phyloP scores from a whole-genome alignment of 2,329 filamentous ascomycete genomes.

The Fusarium citri region DNA sequence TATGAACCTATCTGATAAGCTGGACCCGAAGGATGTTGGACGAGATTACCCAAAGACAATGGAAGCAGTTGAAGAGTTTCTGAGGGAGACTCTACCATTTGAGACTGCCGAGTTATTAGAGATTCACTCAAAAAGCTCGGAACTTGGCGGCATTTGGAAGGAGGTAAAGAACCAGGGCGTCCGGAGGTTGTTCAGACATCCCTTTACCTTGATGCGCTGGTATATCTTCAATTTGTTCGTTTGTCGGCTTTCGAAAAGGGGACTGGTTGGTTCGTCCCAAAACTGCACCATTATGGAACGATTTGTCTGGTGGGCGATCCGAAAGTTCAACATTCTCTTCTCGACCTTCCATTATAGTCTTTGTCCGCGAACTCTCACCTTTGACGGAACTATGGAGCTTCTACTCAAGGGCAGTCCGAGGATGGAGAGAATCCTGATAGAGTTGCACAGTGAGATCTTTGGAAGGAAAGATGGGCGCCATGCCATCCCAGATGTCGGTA shows the following conservation, averaged over 20 bases:
- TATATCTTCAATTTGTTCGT: not conserved
- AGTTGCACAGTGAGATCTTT: not conserved
- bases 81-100: not conserved
- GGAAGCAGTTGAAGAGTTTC: not conserved
- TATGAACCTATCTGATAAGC: not conserved
- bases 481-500: too few species aligned
- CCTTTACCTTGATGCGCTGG: not conserved
- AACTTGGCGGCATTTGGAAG: not conserved
- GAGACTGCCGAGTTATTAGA: not conserved
- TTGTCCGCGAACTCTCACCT: not conserved
- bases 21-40: not conserved
- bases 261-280: rapidly evolving
- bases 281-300: not conserved
- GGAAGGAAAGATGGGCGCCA: not conserved
- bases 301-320: not conserved
- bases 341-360: not conserved
- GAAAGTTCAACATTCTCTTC: not conserved
- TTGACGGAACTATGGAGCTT: not conserved
- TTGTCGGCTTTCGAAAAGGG: not conserved
- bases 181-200: not conserved
- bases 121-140: not conserved
- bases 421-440: not conserved
- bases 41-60: not conserved
- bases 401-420: not conserved
- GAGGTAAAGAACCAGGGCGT: not conserved